Evolutionary conservation across 2,329 filamentous ascomycete genomes (phyloP).

Genomic region (Magnaporthales sp.): DNA sequence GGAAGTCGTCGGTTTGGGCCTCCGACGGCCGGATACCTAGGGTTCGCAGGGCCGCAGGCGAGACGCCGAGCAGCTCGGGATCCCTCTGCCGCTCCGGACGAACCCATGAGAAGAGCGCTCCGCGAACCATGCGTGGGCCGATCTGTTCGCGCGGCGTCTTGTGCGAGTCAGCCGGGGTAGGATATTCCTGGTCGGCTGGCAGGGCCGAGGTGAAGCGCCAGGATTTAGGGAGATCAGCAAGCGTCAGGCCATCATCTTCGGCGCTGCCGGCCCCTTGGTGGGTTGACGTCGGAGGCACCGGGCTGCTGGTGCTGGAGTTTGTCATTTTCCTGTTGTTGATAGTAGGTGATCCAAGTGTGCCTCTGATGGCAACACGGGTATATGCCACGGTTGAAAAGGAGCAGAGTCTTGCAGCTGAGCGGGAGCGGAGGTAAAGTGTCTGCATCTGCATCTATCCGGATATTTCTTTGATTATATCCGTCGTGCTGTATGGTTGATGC

Average conservation of each 20-base stretch:
- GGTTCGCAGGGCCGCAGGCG: conserved; percentile 67
- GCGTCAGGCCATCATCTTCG: conserved; percentile 22
- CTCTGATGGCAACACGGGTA: not conserved
- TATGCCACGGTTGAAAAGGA: not conserved
- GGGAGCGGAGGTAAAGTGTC: not conserved
- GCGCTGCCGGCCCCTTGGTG: not conserved
- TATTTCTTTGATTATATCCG: not conserved
- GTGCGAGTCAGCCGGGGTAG: conserved; percentile 75
- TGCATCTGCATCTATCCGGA: not conserved
- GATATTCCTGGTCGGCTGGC: conserved; percentile 68
- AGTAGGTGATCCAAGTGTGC: not conserved
- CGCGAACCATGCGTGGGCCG: conserved; percentile 72
- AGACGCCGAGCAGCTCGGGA: conserved; percentile 75
- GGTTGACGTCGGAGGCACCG: not conserved
- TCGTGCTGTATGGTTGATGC: not conserved
- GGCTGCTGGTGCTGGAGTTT: not conserved
- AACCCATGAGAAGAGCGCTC: conserved; percentile 84
- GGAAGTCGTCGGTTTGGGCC: conserved; percentile 64
- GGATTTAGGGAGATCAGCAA: conserved; percentile 53
- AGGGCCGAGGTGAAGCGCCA: conserved; percentile 59
- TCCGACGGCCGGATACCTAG: conserved; percentile 67
- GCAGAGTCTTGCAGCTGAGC: not conserved
- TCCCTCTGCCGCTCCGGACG: conserved; percentile 65
- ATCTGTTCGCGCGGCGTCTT: conserved; percentile 69
- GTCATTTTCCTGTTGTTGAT: not conserved